Evolutionary conservation across 108 stramenopile genomes (phyloP).

Genomic region (Cylindrotheca fusiformis): DNA sequence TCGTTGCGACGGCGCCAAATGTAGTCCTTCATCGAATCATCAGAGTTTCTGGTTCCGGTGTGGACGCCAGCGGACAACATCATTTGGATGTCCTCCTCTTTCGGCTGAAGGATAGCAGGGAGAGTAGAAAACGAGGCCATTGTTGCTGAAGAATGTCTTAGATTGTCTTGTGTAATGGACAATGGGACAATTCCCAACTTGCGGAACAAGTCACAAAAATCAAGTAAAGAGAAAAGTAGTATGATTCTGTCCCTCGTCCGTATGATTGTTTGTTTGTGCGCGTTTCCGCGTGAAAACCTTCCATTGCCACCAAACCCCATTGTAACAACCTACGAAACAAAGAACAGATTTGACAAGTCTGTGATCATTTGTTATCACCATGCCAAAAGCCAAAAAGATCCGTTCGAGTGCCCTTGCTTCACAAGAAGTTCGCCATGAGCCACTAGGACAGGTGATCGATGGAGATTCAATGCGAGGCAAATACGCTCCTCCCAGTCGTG

Average conservation of each 20-base stretch:
- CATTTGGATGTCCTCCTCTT: constrained; percentile 99
- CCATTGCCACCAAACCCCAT: too few species aligned
- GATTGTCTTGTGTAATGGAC: too few species aligned
- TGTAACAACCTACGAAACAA: too few species aligned
- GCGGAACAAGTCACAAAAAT: too few species aligned
- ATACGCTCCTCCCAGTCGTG: constrained; percentile 49
- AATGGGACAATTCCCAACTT: too few species aligned
- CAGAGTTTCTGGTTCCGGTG: constrained; percentile 98
- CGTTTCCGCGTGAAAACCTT: too few species aligned
- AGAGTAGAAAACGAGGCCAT: constrained; percentile 39
- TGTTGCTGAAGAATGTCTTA: background rate
- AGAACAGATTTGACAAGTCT: too few species aligned
- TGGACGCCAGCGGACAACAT: constrained; percentile 99
- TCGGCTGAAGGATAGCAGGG: constrained; percentile 69
- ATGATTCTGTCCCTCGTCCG: too few species aligned
- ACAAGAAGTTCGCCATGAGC: constrained; percentile 64
- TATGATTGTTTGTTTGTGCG: too few species aligned
- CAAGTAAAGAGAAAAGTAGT: too few species aligned
- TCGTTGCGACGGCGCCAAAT: constrained; percentile 99
- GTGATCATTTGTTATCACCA: constrained; percentile 17
- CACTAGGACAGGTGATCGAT: constrained; percentile 80
- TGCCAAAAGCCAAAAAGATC: constrained; percentile 66
- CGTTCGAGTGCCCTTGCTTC: constrained; percentile 38
- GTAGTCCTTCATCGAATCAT: constrained; percentile 97
- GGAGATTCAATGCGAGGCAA: constrained; percentile 70